Base-by-base conservation (phyloP, 2,329 filamentous ascomycete species). In the Aspergillus sclerotialis region DNA sequence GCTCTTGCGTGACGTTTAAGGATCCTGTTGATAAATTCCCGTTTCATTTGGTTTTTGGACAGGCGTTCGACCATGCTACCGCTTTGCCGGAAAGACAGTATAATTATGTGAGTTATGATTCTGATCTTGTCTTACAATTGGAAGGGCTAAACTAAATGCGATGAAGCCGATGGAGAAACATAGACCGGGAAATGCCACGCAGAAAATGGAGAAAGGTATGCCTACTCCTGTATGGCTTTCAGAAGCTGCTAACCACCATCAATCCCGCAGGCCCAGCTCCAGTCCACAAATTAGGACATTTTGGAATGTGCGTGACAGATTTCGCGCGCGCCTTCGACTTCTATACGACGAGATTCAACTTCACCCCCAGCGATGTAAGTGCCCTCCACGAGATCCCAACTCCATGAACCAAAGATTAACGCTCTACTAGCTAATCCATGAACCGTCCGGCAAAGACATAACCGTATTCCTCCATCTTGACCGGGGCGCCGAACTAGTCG, bases 381-480 rank as follows among this genome's bases (percentile, higher is more conserved):
- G 9, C n/a, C 15, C 5, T 15, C 14, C 6, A 7, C 28, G 8
- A 7, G 3, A 14, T 21, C 4, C 11, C 7, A 3, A 13, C 2
- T 18, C 6, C 9, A 15, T 30, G 6, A 19, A 5, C 4, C 3
- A 18, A 11, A 24, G 21, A 24, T 7, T 7, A 24, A 24, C 21
- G 21, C 13, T 31, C n/a, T 28, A 21, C 9, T 14, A 40, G 38
- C 29, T 41, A 14, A 31, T 41, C 5, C 37, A 41, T 14, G 36
- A 38, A 14, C 9, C 9, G 7, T 30, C 25, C 7, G 36, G 38
- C 14, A 46, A 39, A n/a, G 62, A 70, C 31, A 60, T 70, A 6
- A 64, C 65, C 1, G 56, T 63, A 4, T 78, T 79, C 44, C 43
- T 67, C 7, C 74, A 76, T 44, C 57, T 79, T n/a, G 74, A 77